Evolutionary conservation across 2,329 filamentous ascomycete genomes (phyloP), one percentile per base, ranked within the genome.

Genomic region (Nemania serpens): DNA sequence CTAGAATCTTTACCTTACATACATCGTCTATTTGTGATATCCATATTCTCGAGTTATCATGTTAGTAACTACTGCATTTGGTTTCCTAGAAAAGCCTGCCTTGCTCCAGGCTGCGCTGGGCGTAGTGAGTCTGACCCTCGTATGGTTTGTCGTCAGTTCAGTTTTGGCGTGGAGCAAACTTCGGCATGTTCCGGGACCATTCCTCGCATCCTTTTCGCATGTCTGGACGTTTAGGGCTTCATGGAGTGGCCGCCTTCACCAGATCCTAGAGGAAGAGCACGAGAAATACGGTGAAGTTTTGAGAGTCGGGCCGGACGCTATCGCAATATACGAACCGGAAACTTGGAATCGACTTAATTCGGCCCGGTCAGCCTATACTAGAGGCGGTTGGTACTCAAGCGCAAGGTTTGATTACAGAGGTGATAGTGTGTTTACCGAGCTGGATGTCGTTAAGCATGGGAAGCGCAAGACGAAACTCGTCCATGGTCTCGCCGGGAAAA

Each of bases 181-280:
- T 11, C 61, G 69, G 5, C 66, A 69, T 45, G 64, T 74, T 33
- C 67, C 69, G 1, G 71, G 70, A 6, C 71, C 71, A 4, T 55
- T 55, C 10, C 49, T 69, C 5, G 69, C 71, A 5, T 67, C 65
- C 17, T 64, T 74, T 20, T 68, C 70, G 1, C 57, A 70, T 43
- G 36, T 70, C 17, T 73, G 70, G 71, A 33, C 51, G 1, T 63
- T 62, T 37, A 46, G 60, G 18, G 18, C 53, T 12, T 58, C 66
- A 10, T 63, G 13, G 12, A 55, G 52, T 4, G 68, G 65, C 5
- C 50, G 56, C 3, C 62, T 64, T 12, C 57, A 68, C 46, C n/a
- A 20, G 1, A 62, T 58, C 1, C 41, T 73, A 9, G 25, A 46
- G 1, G 25, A 43, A 2, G 62, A 66, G 10, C 62, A 70, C 9